phyloP scores from a whole-genome alignment of 192 early-diverging fungal genomes.

The Backusella macrospora region DNA sequence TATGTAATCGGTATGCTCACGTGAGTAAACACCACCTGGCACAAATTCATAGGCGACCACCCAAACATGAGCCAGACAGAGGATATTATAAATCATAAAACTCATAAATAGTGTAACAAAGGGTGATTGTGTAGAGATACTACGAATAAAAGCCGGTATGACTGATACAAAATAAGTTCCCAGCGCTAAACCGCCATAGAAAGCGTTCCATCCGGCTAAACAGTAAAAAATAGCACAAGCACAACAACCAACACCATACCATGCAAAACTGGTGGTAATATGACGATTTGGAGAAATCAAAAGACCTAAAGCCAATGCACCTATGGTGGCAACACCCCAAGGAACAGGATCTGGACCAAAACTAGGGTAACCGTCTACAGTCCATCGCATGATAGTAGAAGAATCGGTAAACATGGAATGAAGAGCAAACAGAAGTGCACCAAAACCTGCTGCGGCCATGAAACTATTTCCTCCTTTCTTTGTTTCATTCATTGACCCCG shows the following conservation, averaged over 20 bases:
- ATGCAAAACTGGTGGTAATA: constrained; percentile 49
- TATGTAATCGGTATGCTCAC: constrained; percentile 77
- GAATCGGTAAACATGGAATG: constrained; percentile 81
- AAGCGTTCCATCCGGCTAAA: constrained; percentile 64
- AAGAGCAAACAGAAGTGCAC: constrained; percentile 67
- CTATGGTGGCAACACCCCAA: constrained; percentile 68
- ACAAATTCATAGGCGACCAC: constrained; percentile 85
- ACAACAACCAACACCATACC: constrained; percentile 62
- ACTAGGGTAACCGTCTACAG: constrained; percentile 72
- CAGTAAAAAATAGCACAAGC: constrained; percentile 61
- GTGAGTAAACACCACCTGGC: constrained; percentile 69
- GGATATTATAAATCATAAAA: constrained; percentile 69
- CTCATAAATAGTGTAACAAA: constrained; percentile 65
- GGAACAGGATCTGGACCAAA: constrained; percentile 74
- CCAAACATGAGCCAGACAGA: constrained; percentile 79
- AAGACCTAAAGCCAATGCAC: constrained; percentile 61
- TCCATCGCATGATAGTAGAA: constrained; percentile 77
- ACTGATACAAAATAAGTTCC: constrained; percentile 63
- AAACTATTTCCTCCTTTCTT: constrained; percentile 40
- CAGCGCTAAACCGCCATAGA: constrained; percentile 64
- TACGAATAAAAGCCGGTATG: constrained; percentile 61
- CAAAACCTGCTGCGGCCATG: constrained; percentile 61
- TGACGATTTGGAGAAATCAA: constrained; percentile 48
- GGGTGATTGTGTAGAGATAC: constrained; percentile 57
- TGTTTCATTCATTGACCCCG: not conserved